Base-by-base conservation (phyloP, 306 rosid genomes). In the Trifolium dubium region DNA sequence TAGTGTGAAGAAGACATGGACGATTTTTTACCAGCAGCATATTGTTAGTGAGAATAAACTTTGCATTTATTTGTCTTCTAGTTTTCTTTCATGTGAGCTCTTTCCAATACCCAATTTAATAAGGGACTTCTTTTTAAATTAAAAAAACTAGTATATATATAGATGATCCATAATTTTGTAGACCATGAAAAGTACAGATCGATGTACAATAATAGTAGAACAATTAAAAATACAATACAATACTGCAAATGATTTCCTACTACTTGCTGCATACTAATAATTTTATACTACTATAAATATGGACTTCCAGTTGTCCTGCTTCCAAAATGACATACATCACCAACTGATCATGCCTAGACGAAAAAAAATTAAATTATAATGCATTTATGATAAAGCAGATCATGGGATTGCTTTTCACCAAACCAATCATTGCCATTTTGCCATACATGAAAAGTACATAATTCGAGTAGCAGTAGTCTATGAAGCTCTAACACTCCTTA, bases 241-340 rank as follows among this genome's bases (percentile, higher is more conserved):
- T 83, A 10, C n/a, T 19, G 67, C 37, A 23, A 39, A 23, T 56
- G n/a, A 23, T 10, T 56, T 44, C 66, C 61, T 73, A 60, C 68
- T 75, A 39, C 50, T 44, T 44, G 50, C 6, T 44, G 5, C 50
- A 44, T 44, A 23, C 23, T n/a, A 23, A 23, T 23, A 43, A 43
- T 72, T 60, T 67, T 78, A 72, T 68, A 34, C 8, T 35, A 35
- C 2, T 32, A 47, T 75, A 53, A 72, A 34, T 55, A 28, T 60
- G 44, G 64, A 66, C 31, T 46, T 74, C 83, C 82, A 74, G 79
- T 69, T 87, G 87, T 82, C 77, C 66, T 87, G 88, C 71, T 78
- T 82, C 86, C 86, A 74, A 49, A 44, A 43, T 53, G 49, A 47
- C 84, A 75, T 60, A 46, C 79, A 65, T 37, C 66, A 85, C 81